phyloP scores from a whole-genome alignment of 148 eudicot genomes.

The Arctostaphylos glauca region DNA sequence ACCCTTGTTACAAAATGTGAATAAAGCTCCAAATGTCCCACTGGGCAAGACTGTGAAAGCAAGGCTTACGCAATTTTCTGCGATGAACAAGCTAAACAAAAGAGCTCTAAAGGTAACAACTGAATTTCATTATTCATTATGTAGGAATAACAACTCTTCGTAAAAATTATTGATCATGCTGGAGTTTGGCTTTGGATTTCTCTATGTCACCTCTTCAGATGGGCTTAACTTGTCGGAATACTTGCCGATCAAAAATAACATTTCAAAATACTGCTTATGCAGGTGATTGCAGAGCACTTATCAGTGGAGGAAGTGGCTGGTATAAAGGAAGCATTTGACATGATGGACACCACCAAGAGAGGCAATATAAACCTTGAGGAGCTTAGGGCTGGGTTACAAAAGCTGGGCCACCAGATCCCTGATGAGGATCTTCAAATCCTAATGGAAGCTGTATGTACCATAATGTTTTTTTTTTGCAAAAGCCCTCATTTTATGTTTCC shows the following conservation, averaged over 20 bases:
- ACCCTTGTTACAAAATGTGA: constrained; percentile 74
- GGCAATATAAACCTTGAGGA: constrained; percentile 67
- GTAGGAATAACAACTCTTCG: neutral
- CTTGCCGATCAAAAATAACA: too few species aligned
- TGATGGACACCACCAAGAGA: constrained; percentile 57
- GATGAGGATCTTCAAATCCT: constrained; percentile 75
- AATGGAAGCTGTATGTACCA: constrained; percentile 62
- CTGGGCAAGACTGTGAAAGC: constrained; percentile 86
- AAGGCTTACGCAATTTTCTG: constrained; percentile 75
- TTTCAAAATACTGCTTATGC: constrained; percentile 11
- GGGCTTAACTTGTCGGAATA: constrained; percentile 3
- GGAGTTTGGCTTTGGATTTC: neutral
- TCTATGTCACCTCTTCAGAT: neutral
- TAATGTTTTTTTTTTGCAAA: neutral
- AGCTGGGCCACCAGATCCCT: constrained; percentile 63
- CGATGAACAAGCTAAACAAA: constrained; percentile 90
- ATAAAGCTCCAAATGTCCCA: constrained; percentile 78
- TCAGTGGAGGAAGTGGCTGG: constrained; percentile 75
- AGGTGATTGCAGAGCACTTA: constrained; percentile 84
- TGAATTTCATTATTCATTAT: too few species aligned
- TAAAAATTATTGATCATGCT: neutral
- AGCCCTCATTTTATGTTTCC: neutral
- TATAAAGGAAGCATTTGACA: constrained; percentile 64
- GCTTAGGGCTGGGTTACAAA: constrained; percentile 50
- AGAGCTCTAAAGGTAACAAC: constrained; percentile 59